phyloP scores from a whole-genome alignment of 2,329 filamentous ascomycete species.

The Byssochlamys sp. region DNA sequence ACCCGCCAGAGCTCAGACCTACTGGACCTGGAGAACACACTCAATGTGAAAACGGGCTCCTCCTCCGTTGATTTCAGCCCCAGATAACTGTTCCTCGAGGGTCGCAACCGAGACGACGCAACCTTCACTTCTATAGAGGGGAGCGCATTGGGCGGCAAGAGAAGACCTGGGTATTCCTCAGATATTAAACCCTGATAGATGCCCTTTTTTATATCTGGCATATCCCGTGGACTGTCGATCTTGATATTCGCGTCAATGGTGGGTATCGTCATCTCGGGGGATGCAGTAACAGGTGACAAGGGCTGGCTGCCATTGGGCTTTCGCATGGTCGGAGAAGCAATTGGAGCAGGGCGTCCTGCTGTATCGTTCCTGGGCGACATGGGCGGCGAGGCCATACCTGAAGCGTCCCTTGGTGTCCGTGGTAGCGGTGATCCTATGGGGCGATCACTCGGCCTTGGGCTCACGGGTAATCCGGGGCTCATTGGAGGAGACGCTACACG shows the following conservation, averaged over 20 bases:
- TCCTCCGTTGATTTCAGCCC: slow-evolving; percentile 73
- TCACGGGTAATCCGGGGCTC: slow-evolving; percentile 56
- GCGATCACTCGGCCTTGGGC: slow-evolving; percentile 52
- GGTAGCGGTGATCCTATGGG: slow-evolving; percentile 52
- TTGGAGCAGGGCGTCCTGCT: slow-evolving; percentile 48
- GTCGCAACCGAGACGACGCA: slow-evolving; percentile 87
- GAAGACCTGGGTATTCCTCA: slow-evolving; percentile 75
- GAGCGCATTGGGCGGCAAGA: slow-evolving; percentile 79
- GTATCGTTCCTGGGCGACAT: slow-evolving; percentile 53
- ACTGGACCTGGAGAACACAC: slow-evolving; percentile 63
- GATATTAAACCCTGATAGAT: slow-evolving; percentile 71
- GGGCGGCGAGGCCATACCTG: slow-evolving; percentile 52
- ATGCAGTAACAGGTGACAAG: slow-evolving; percentile 11
- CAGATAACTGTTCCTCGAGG: slow-evolving; percentile 75
- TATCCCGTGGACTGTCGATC: slow-evolving; percentile 24
- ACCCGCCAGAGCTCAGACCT: slow-evolving; percentile 73
- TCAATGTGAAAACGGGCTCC: slow-evolving; percentile 86
- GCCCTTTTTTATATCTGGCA: slow-evolving; percentile 26
- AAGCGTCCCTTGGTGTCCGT: slow-evolving; percentile 43
- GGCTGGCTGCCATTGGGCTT: slow-evolving; percentile 6
- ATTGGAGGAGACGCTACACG: slow-evolving; percentile 39
- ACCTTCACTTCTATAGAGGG: slow-evolving; percentile 78
- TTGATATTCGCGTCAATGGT: slow-evolving; percentile 29
- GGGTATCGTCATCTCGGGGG: slow-evolving; percentile 16
- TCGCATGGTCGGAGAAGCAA: slow-evolving; percentile 39